Evolutionary conservation across 345 rosid genomes (phyloP), one percentile per base, ranked within the genome.

Genomic region (Salix arbutifolia): DNA sequence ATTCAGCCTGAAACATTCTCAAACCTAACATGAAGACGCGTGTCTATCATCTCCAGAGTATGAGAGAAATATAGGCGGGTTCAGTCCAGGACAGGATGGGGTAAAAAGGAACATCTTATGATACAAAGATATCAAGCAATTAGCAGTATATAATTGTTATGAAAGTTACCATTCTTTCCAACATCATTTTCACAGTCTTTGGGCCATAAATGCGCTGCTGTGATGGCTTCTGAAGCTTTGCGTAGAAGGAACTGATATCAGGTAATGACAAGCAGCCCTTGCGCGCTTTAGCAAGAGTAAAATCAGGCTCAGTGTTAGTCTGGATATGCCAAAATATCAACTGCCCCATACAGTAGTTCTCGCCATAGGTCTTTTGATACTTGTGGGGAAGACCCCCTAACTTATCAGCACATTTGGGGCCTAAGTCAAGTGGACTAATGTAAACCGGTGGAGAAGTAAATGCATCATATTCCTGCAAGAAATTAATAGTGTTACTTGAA

Each of bases 331-430:
- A 96, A 83, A 87, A 96, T 60, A 96, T 90, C 76, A 96, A 88
- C 88, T 96, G 99, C 69, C 98, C 99, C 48, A 96, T 79, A 83
- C 99, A 96, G 82, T 92, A 96, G 79, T 91, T 96, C 84, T 90
- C 97, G 73, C 97, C 96, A 62, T 96, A 96, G 14, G 90, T 89
- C 87, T 92, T 96, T 79, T 89, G 73, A 84, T 89, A 96, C 87
- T 92, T 97, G 64, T 91, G 89, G 48, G 84, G 78, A 65, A 90
- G 89, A 30, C 82, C 77, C 31, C 95, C 98, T 84, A 96, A 73
- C 84, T 92, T 92, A 50, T 88, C 91, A 61, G 93, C 86, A 69
- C 77, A 89, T 86, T 94, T 91, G 33, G 97, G 93, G 80, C 99
- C 95, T 82, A 96, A 80, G 82, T 96, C 99, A 73, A 96, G 91